phyloP scores from a whole-genome alignment of 2,329 filamentous ascomycete genomes.

The Lachnellula cervina region DNA sequence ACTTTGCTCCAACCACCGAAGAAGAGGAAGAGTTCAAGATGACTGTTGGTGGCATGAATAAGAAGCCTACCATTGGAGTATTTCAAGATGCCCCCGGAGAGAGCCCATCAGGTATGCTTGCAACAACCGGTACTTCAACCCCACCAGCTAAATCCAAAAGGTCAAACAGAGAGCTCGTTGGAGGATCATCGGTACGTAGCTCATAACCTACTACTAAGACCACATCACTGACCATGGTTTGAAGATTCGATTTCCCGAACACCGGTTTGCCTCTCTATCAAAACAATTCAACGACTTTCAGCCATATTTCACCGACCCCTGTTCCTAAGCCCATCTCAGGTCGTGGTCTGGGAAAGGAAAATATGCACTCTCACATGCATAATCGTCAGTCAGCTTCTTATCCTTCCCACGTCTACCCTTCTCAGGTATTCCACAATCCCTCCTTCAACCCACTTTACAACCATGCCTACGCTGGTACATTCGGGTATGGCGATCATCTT shows the following conservation, averaged over 20 bases:
- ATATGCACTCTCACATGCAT: constrained; percentile 12
- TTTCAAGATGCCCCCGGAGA: constrained; percentile 27
- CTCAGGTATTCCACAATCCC: constrained; percentile 25
- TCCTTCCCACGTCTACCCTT: constrained; percentile 23
- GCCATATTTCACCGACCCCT: constrained; percentile 24
- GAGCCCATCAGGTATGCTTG: constrained; percentile 25
- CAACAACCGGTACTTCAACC: neutral
- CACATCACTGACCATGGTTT: neutral
- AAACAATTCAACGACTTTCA: constrained; percentile 6
- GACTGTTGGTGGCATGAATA: constrained; percentile 24
- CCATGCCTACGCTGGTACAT: constrained; percentile 19
- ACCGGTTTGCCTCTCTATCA: constrained; percentile 19
- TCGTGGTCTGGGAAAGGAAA: constrained; percentile 25
- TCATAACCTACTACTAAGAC: neutral
- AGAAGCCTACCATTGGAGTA: constrained; percentile 27
- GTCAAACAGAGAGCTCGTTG: constrained; percentile 29
- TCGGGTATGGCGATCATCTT: constrained; percentile 10
- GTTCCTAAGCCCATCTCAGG: constrained; percentile 17
- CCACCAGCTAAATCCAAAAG: constrained; percentile 11
- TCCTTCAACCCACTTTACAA: constrained; percentile 28
- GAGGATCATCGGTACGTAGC: constrained; percentile 27
- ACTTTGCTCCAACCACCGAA: constrained; percentile 23
- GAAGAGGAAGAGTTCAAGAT: constrained; percentile 31
- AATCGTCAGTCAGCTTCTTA: constrained; percentile 14
- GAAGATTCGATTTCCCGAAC: constrained; percentile 25